Evolutionary conservation across 1,284 basidiomycete genomes (phyloP).

Genomic region (Apiotrichum gamsii): DNA sequence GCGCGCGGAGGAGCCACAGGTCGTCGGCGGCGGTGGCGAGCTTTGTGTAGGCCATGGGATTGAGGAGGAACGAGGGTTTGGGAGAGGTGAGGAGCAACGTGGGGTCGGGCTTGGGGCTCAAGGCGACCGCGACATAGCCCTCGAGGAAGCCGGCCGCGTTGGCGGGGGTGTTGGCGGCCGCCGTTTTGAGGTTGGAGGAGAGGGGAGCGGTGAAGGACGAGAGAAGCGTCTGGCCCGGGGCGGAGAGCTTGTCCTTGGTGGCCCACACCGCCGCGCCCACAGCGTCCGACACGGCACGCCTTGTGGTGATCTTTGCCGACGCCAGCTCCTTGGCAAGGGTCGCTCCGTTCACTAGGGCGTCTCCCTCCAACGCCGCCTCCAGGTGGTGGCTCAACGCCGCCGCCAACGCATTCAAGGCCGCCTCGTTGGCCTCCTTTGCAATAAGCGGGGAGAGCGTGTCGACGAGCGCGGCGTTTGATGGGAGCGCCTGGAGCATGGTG

Average conservation of each 20-base stretch:
- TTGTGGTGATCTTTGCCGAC: conserved; percentile 54
- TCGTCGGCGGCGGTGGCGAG: conserved; percentile 61
- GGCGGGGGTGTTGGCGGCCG: conserved; percentile 52
- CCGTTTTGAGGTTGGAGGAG: conserved; percentile 61
- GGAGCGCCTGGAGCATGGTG: conserved; percentile 61
- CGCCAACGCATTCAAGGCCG: conserved; percentile 55
- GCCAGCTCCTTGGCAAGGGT: conserved; percentile 65
- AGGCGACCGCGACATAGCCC: conserved; percentile 69
- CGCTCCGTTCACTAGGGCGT: conserved; percentile 50
- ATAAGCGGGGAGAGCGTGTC: conserved; percentile 58
- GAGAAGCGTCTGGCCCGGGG: conserved; percentile 50
- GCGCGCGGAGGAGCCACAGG: conserved; percentile 68
- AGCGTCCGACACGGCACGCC: conserved; percentile 54
- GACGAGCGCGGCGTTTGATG: conserved; percentile 54
- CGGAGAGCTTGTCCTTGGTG: conserved; percentile 46
- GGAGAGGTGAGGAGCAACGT: conserved; percentile 47
- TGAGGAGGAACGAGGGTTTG: conserved; percentile 78
- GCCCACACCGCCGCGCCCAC: conserved; percentile 54
- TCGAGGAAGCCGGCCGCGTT: conserved; percentile 66
- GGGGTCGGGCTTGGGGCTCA: conserved; percentile 45
- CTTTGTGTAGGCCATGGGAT: conserved; percentile 79
- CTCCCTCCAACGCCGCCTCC: conserved; percentile 51
- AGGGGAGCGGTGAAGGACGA: conserved; percentile 57
- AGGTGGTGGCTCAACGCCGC: conserved; percentile 59
- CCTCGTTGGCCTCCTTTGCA: conserved; percentile 69